Conservation (phyloP, 495 filamentous ascomycete species). For the Diplogelasinospora grovesii region DNA sequence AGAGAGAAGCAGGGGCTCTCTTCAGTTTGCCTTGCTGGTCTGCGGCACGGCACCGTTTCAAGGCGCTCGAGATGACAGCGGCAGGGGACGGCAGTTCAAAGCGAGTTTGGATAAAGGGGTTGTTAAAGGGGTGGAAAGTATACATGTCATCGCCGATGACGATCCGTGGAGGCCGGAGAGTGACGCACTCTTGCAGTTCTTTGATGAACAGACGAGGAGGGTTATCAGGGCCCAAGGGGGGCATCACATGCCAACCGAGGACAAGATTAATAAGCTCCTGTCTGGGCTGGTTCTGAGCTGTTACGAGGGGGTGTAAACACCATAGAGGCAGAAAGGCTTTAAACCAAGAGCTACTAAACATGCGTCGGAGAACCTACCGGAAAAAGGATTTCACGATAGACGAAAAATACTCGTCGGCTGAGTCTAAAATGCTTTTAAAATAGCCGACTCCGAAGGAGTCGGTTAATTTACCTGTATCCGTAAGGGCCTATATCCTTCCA, state of each 20-base stretch:
- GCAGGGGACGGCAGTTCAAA: neutral
- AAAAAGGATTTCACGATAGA: too few species aligned
- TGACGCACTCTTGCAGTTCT: constrained; percentile 20
- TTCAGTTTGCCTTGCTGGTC: constrained; percentile 14
- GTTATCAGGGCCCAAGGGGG: constrained; percentile 17
- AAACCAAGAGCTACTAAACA: too few species aligned
- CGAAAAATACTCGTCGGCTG: too few species aligned
- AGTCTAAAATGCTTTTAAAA: too few species aligned
- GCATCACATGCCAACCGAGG: constrained; percentile 22
- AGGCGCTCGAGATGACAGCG: neutral
- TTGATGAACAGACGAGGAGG: constrained; percentile 7
- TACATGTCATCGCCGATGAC: constrained; percentile 19
- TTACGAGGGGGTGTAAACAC: too few species aligned
- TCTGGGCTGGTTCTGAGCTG: too few species aligned
- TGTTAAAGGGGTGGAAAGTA: constrained; percentile 12
- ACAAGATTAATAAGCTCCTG: constrained; percentile 10
- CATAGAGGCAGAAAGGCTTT: too few species aligned
- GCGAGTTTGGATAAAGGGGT: constrained; percentile 4
- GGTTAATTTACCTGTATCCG: too few species aligned
- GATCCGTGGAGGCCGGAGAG: constrained; percentile 22
- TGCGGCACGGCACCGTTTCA: constrained; percentile 23
- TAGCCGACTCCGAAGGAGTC: too few species aligned
- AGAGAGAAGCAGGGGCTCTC: neutral
- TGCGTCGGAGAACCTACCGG: too few species aligned
- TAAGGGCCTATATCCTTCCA: too few species aligned